Conservation (phyloP, 352 stramenopile genomes). For the Peronospora destructor region DNA sequence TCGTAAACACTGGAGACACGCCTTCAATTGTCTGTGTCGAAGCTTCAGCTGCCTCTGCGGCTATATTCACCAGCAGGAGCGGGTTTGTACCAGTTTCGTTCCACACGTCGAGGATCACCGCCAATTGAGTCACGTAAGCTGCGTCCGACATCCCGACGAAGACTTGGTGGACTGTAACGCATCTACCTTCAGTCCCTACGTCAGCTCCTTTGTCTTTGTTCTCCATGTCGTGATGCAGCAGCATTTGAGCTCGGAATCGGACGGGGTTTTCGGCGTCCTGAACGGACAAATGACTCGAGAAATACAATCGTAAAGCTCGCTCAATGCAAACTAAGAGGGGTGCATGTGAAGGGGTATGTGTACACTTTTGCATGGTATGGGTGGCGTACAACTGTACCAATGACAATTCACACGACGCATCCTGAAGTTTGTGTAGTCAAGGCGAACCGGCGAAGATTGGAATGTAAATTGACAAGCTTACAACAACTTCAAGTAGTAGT, state of each 20-base stretch:
- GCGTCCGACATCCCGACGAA: conserved; percentile 16
- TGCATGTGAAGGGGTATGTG: background rate
- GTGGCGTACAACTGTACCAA: background rate
- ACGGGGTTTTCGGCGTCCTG: conserved; percentile 31
- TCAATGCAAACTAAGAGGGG: conserved; percentile 5
- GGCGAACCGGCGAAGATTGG: background rate
- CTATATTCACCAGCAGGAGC: conserved; percentile 14
- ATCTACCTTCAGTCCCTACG: background rate
- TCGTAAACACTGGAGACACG: conserved; percentile 29
- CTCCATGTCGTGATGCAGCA: background rate
- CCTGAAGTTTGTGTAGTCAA: conserved; percentile 16
- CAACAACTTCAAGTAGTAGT: too few species aligned
- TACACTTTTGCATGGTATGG: conserved; percentile 2
- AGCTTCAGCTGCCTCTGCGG: conserved; percentile 19
- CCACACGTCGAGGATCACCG: conserved; percentile 38
- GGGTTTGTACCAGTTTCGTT: conserved; percentile 27
- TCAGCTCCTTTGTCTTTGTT: background rate
- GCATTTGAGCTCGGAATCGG: conserved; percentile 39
- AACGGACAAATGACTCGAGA: conserved; percentile 17
- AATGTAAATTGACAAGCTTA: too few species aligned
- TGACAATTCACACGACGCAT: background rate
- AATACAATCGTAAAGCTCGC: conserved; percentile 21
- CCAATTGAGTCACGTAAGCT: conserved; percentile 42
- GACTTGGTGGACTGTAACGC: conserved; percentile 7
- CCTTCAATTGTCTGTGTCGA: conserved; percentile 22